Conservation (phyloP, 176 grass and related monocot species). For the Pharus latifolius region DNA sequence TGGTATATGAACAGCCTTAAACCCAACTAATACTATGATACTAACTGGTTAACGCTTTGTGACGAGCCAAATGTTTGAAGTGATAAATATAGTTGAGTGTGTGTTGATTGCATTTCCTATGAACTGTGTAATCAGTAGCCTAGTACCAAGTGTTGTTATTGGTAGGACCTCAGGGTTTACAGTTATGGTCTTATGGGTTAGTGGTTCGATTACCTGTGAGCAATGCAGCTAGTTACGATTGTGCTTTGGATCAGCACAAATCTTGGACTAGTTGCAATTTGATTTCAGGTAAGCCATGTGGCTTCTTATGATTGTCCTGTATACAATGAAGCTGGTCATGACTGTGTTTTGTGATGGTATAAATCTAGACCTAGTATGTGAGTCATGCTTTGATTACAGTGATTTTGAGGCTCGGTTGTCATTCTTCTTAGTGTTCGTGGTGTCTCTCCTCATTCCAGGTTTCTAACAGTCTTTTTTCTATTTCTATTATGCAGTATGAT, state of each 20-base stretch:
- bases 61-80: too few species aligned
- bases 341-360: background rate
- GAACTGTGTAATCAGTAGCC: background rate
- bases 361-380: too few species aligned
- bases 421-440: background rate
- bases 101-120: background rate
- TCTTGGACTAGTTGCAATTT: background rate
- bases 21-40: too few species aligned
- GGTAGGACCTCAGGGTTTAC: background rate
- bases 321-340: background rate
- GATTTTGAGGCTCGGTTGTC: background rate
- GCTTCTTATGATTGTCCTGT: background rate
- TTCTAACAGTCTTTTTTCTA: background rate
- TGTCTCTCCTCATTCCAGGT: background rate
- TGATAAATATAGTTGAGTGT: background rate
- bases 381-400: background rate
- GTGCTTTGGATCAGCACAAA: background rate
- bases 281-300: background rate
- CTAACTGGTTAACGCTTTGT: too few species aligned
- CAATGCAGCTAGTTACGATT: background rate
- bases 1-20: background rate
- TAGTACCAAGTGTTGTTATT: background rate
- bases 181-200: background rate
- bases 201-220: background rate
- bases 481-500: slow-evolving; percentile 66